Percentiles rank a stretch among this genome's conserved stretches.
phyloP scores from a whole-genome alignment of 2,329 filamentous ascomycete genomes.

The Cladosporium velox region DNA sequence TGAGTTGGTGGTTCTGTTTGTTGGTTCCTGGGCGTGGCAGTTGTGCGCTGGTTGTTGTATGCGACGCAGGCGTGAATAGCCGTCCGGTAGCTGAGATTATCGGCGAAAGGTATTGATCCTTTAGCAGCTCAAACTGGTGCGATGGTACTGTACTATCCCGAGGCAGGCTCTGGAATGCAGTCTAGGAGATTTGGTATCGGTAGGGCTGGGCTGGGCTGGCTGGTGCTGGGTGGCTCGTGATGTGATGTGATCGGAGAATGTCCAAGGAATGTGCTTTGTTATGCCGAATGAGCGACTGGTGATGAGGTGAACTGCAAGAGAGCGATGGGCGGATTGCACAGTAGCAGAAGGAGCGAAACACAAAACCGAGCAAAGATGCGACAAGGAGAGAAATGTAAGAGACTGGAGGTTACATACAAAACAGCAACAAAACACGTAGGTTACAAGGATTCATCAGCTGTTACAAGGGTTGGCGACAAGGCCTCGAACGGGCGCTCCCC shows the following conservation, averaged over 20 bases:
- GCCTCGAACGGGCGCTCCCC: conserved; percentile 8
- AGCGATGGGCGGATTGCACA: conserved; percentile 5
- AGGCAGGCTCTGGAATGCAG: conserved; percentile 23
- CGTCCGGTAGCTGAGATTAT: not conserved
- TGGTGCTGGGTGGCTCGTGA: not conserved
- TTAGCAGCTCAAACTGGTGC: not conserved
- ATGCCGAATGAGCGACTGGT: conserved; percentile 14
- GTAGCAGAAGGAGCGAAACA: not conserved
- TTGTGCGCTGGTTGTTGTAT: not conserved
- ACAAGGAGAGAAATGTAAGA: not conserved
- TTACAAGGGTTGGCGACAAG: conserved; percentile 3
- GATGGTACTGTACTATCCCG: not conserved
- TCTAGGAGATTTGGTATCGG: not conserved
- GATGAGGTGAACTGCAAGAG: not conserved
- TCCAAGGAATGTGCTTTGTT: conserved; percentile 16
- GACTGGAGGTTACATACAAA: not conserved
- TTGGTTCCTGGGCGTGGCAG: not conserved
- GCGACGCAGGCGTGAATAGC: not conserved
- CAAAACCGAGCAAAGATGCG: conserved; percentile 11
- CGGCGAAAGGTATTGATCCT: not conserved
- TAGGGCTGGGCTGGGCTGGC: conserved; percentile 9
- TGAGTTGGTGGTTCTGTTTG: not conserved
- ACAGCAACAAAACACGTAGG: not conserved
- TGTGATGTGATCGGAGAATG: not conserved
- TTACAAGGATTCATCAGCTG: not conserved